phyloP scores from a whole-genome alignment of 441 rosid species.

The Adansonia grandidieri region DNA sequence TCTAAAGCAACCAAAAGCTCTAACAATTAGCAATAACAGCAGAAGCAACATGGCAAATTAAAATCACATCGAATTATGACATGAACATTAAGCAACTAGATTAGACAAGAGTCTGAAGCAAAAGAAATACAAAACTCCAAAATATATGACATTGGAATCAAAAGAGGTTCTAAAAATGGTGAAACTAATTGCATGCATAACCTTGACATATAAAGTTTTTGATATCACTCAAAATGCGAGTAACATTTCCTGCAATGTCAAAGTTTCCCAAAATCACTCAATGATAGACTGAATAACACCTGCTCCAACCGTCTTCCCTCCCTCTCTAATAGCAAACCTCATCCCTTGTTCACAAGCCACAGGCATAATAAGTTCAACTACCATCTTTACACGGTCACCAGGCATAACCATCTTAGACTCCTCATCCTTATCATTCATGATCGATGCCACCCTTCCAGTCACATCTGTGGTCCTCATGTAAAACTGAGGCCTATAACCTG shows the following conservation, averaged over 20 bases:
- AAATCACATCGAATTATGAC: constrained; percentile 31
- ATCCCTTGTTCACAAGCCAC: constrained; percentile 97
- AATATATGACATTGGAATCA: constrained; percentile 43
- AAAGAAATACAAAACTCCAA: constrained; percentile 43
- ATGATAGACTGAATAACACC: constrained; percentile 90
- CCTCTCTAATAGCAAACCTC: constrained; percentile 99
- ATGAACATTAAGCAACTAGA: constrained; percentile 37
- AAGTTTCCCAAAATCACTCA: constrained; percentile 41
- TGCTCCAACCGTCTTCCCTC: constrained; percentile 96
- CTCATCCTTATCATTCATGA: constrained; percentile 91
- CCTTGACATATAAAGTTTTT: constrained; percentile 39
- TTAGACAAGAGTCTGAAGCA: constrained; percentile 31
- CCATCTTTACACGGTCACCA: constrained; percentile 90
- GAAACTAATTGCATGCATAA: constrained; percentile 29
- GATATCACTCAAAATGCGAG: constrained; percentile 42
- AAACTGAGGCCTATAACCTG: constrained; percentile 91
- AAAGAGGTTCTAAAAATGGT: constrained; percentile 36
- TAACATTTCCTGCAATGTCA: constrained; percentile 5
- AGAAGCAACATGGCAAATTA: constrained; percentile 16
- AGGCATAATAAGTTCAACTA: constrained; percentile 89
- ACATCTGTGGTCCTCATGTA: constrained; percentile 97
- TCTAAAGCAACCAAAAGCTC: not conserved
- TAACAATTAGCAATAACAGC: constrained; percentile 1
- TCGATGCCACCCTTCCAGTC: constrained; percentile 71
- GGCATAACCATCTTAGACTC: constrained; percentile 99